phyloP scores from a whole-genome alignment of 352 stramenopile species.

The Halophytophthora batemanensis region DNA sequence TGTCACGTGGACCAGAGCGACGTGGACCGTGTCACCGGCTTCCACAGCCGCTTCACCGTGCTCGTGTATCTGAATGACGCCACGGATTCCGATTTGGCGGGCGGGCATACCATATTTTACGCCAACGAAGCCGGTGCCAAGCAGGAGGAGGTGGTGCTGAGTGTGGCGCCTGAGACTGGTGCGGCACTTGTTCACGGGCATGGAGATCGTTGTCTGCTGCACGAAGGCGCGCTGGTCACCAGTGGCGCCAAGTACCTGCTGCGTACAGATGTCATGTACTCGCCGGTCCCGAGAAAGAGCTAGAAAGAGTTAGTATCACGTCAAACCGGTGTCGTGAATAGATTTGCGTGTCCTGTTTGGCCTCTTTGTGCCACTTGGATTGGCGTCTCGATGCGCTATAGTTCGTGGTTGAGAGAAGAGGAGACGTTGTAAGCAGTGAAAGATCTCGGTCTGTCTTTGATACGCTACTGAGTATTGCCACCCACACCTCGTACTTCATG shows the following conservation, averaged over 20 bases:
- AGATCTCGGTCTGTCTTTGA: too few species aligned
- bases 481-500: too few species aligned
- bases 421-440: too few species aligned
- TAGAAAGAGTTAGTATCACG: constrained; percentile 24
- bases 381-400: too few species aligned
- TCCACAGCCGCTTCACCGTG: constrained; percentile 77
- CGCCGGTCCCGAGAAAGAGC: constrained; percentile 13
- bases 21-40: constrained; percentile 63
- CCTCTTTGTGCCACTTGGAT: too few species aligned
- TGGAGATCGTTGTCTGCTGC: constrained; percentile 68
- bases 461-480: too few species aligned
- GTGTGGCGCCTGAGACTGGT: constrained; percentile 61
- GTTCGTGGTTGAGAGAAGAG: too few species aligned
- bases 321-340: too few species aligned
- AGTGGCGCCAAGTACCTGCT: constrained; percentile 69
- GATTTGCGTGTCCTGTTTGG: too few species aligned
- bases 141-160: constrained; percentile 46
- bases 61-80: constrained; percentile 82
- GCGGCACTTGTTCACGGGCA: constrained; percentile 70
- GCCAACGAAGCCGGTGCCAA: constrained; percentile 39
- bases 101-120: constrained; percentile 76
- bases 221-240: constrained; percentile 68
- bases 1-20: constrained; percentile 86
- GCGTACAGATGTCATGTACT: constrained; percentile 84
- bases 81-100: constrained; percentile 63